phyloP scores from a whole-genome alignment of 805 yeast genomes.

The Ogataea degrootiae region DNA sequence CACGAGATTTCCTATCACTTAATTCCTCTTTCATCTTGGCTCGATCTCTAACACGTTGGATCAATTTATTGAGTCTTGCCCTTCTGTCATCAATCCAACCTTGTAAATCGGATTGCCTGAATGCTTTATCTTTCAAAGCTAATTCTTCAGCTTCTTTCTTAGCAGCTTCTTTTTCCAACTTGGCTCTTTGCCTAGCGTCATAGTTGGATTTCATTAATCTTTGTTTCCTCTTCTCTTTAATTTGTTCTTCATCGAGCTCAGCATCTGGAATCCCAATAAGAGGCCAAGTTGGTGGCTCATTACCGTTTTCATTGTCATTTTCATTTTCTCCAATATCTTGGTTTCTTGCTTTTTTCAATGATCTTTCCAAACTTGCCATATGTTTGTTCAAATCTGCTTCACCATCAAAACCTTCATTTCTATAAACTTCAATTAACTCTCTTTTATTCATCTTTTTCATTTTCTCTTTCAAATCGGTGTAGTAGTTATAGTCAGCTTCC shows the following conservation, averaged over 20 bases:
- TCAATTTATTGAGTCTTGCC: conserved; percentile 49
- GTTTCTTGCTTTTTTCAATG: conserved; percentile 63
- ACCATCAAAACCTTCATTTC: conserved; percentile 74
- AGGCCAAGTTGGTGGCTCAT: conserved; percentile 57
- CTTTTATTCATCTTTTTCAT: conserved; percentile 46
- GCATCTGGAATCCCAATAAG: conserved; percentile 81
- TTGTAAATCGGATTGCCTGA: conserved; percentile 69
- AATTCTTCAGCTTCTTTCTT: conserved; percentile 55
- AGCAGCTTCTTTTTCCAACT: conserved; percentile 69
- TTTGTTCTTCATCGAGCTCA: conserved; percentile 69
- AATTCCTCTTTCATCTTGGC: conserved; percentile 69
- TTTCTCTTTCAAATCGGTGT: conserved; percentile 50
- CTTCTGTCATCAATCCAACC: conserved; percentile 81
- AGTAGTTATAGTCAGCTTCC: conserved; percentile 75
- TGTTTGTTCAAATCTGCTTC: conserved; percentile 68
- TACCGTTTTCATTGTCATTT: conserved; percentile 25
- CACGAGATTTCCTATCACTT: conserved; percentile 82
- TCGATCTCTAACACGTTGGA: conserved; percentile 62
- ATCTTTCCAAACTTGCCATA: conserved; percentile 55
- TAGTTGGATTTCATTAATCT: conserved; percentile 75
- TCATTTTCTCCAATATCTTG: conserved; percentile 60
- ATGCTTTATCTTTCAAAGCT: conserved; percentile 61
- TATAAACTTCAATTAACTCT: conserved; percentile 50
- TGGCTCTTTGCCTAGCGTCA: conserved; percentile 83
- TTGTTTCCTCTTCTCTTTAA: conserved; percentile 85